These are phyloP conservation scores for Scedosporium boydii DNA, from an alignment of 2,329 filamentous ascomycete species.

Conservation along the genomic window DNA sequence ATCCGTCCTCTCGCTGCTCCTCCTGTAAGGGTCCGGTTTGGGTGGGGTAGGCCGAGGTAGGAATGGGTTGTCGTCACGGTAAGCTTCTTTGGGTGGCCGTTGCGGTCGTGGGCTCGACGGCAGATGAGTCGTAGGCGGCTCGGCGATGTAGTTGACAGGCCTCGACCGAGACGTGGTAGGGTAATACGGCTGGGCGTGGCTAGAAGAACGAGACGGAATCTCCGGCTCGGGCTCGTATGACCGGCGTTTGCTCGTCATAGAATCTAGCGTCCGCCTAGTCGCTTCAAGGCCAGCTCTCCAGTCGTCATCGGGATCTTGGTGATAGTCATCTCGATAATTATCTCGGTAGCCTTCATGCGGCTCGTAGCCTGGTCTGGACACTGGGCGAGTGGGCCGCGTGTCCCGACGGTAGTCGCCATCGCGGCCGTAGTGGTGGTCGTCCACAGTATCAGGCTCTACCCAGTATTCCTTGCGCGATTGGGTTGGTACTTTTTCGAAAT, in stretches of 20 bases:
- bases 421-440: not conserved
- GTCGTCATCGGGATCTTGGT: conserved; percentile 28
- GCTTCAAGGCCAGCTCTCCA: conserved; percentile 44
- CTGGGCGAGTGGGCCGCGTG: not conserved
- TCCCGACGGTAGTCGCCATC: not conserved
- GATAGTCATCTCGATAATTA: not conserved
- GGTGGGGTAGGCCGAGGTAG: not conserved
- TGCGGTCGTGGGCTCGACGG: conserved; percentile 14
- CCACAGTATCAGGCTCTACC: conserved; percentile 8
- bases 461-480: not conserved
- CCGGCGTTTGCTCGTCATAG: conserved; percentile 12
- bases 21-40: not conserved
- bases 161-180: conserved; percentile 45
- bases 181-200: conserved; percentile 37
- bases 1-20: not conserved
- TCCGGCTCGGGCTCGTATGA: conserved; percentile 13
- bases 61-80: not conserved
- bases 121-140: not conserved
- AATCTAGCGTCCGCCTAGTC: conserved; percentile 36
- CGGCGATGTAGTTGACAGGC: conserved; percentile 34
- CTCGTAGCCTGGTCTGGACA: not conserved
- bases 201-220: conserved; percentile 9
- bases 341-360: not conserved
- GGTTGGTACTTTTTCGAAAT: conserved; percentile 38
- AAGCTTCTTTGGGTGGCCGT: conserved; percentile 21